Conservation (phyloP, 108 stramenopile genomes). For the Nannochloropsis gaditana region DNA sequence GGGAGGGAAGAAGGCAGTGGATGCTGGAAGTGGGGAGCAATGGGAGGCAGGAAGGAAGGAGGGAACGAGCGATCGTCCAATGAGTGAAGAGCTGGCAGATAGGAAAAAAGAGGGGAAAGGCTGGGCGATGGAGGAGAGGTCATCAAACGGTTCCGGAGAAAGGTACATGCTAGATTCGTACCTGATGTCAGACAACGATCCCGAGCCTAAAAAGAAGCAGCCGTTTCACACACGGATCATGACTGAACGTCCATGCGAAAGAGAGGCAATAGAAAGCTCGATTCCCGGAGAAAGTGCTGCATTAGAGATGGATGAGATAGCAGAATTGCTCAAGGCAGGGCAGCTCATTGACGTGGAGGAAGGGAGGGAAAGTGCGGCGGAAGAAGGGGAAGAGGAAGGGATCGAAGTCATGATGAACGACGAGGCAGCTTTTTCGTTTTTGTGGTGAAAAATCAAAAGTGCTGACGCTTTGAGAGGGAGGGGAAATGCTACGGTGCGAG, state of each 20-base stretch:
- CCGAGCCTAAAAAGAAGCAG: no score
- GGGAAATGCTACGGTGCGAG: not conserved
- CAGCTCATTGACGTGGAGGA: not conserved
- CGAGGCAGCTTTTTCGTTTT: not conserved
- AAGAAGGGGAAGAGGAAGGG: not conserved
- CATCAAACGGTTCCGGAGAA: no score
- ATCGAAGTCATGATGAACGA: not conserved
- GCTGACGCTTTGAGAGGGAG: not conserved
- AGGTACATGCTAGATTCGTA: no score
- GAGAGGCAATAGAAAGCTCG: no score
- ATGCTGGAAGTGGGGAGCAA: not conserved
- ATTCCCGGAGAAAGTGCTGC: no score
- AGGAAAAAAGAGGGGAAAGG: not conserved
- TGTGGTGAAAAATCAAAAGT: no score
- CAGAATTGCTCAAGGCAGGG: not conserved
- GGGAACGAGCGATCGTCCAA: not conserved
- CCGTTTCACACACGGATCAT: no score
- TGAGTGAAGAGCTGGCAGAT: not conserved
- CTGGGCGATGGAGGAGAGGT: not conserved
- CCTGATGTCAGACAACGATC: no score
- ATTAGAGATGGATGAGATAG: not conserved
- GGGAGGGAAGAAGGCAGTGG: not conserved
- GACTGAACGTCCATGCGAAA: no score
- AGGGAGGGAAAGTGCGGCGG: not conserved
- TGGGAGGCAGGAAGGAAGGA: not conserved